A percentile compares a stretch with the other conserved stretches of the same genome.
These are phyloP conservation scores for Fusarium sp. DNA, from an alignment of 2,329 filamentous ascomycete species.

Conservation along the genomic window DNA sequence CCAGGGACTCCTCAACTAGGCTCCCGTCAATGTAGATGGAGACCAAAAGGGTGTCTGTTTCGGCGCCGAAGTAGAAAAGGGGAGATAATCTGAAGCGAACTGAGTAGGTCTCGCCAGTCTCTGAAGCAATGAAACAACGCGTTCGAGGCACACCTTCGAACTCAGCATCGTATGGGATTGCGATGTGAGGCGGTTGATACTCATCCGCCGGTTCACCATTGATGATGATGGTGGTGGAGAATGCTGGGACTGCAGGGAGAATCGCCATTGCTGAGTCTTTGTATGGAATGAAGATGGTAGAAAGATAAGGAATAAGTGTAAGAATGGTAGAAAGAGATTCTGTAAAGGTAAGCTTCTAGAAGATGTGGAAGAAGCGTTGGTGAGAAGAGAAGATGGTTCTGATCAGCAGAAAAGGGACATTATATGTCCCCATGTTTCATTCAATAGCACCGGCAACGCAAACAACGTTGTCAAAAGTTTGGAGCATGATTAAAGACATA, in stretches of 20 bases:
- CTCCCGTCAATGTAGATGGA: neutral
- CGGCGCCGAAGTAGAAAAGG: neutral
- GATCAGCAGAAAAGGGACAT: neutral
- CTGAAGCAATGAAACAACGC: too few relatives aligned
- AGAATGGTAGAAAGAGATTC: neutral
- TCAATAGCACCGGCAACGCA: too few relatives aligned
- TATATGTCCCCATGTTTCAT: neutral
- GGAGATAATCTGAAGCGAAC: neutral
- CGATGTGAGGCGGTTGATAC: neutral
- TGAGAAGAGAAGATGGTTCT: neutral
- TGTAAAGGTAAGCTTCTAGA: neutral
- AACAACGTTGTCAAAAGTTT: neutral
- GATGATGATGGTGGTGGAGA: neutral
- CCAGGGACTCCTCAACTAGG: neutral
- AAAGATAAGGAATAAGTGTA: neutral
- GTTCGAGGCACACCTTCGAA: too few relatives aligned
- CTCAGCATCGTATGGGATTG: too few relatives aligned
- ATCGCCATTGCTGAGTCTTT: neutral
- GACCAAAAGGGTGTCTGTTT: neutral
- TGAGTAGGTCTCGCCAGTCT: too few relatives aligned
- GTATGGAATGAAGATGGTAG: neutral
- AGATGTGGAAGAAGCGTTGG: neutral
- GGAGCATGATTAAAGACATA: neutral
- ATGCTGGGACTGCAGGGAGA: neutral
- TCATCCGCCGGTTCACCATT: neutral